A percentile compares a stretch with the other conserved stretches of the same genome.
Evolutionary conservation across 1,139 yeast genomes (phyloP).

Genomic region (Scheffersomyces stambukii): DNA sequence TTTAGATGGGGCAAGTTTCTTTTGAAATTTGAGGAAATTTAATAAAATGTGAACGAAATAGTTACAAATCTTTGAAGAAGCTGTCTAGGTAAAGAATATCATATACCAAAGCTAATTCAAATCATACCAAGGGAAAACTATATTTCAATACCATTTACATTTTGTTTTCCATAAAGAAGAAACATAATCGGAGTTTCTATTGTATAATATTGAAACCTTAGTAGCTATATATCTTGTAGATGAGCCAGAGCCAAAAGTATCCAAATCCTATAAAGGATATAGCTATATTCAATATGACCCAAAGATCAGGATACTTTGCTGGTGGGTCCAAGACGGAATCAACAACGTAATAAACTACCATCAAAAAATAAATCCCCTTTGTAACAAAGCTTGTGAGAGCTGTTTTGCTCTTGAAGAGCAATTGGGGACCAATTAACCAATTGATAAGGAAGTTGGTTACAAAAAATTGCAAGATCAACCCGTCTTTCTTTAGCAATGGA

Average conservation of each 20-base stretch:
- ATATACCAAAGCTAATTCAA: too few species aligned
- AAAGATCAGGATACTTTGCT: conserved; percentile 67
- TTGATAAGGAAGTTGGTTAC: conserved; percentile 63
- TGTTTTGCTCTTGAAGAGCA: conserved; percentile 9
- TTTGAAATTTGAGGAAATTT: too few species aligned
- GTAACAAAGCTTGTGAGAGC: conserved; percentile 58
- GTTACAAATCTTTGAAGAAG: too few species aligned
- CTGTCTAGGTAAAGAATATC: too few species aligned
- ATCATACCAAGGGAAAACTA: too few species aligned
- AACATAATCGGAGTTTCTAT: too few species aligned
- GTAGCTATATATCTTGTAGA: conserved; percentile 38
- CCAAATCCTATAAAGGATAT: conserved; percentile 74
- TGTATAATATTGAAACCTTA: too few species aligned
- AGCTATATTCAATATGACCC: conserved; percentile 73
- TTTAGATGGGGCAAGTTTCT: too few species aligned
- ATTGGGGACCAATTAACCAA: conserved; percentile 64
- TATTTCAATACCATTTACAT: too few species aligned
- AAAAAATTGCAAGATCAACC: conserved; percentile 65
- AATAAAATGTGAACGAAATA: too few species aligned
- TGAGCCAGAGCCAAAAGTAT: conserved; percentile 75
- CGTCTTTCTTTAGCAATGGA: conserved; percentile 81
- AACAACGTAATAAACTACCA: conserved; percentile 47
- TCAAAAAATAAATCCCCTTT: conserved; percentile 53
- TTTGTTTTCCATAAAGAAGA: too few species aligned
- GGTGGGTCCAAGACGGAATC: conserved; percentile 58